Evolutionary conservation across 768 basidiomycete species (phyloP), one percentile per base, ranked within the genome.

Genomic region (Agaricus blazei): DNA sequence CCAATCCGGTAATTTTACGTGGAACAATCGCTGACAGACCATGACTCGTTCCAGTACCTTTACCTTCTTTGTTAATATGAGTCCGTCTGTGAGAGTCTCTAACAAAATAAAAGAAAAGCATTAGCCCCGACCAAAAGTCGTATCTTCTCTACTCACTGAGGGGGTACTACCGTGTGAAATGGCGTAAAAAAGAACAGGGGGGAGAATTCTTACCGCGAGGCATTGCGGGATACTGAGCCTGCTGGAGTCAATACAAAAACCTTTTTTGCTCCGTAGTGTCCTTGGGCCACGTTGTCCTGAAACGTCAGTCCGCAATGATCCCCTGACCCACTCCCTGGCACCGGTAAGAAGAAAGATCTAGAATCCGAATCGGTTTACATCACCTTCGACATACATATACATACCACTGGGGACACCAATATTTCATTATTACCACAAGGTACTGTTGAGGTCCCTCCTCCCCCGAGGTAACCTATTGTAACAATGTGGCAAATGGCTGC

Each of bases 1-100:
- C 54, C 40, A 31, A 55, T 42, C 54, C 34, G 46, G 54, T 26
- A 55, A 55, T 48, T 34, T 49, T 55, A 55, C 47, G 54, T 48
- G 40, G 38, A 24, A 31, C n/a, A 19, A 34, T 28, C 40, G 34
- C 28, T 55, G 41, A 48, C 54, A 34, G 54, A 55, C 24, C 7
- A 42, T 55, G 47, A 55, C 47, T 55, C 54, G 29, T 49, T 36
- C 40, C 40, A 15, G 24, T 19, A 42, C 34, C 34, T 48, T 49
- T 15, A 24, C 48, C 54, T 42, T 55, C 23, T 27, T 41, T 29
- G 38, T 48, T 12, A 34, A 48, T 28, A 55, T 31, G 44, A 43
- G 40, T 34, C 7, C 34, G 34, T 34, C 34, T 34, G 34, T 34
- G 34, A 6, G 5, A 34, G 11, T 34, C 19, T 19, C 19, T 19